Evolutionary conservation across 2,329 filamentous ascomycete genomes (phyloP).

Genomic region (Monosporascus sp.): DNA sequence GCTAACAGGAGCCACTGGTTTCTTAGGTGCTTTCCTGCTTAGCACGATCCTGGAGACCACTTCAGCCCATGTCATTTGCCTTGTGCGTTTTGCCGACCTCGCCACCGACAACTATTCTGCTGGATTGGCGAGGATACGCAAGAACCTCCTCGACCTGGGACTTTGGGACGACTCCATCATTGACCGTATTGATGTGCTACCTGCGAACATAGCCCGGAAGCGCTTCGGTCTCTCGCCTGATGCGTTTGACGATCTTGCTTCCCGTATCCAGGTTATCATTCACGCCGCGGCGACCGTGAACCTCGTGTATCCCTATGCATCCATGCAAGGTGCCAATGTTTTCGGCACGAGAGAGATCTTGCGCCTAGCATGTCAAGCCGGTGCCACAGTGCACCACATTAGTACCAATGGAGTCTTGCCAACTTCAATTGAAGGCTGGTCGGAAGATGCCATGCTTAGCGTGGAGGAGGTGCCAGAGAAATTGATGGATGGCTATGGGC

Average conservation of each 20-base stretch:
- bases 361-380: conserved; percentile 60
- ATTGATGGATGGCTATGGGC: conserved; percentile 68
- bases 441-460: conserved; percentile 61
- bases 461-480: conserved; percentile 65
- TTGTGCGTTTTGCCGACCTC: conserved; percentile 68
- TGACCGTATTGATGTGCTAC: conserved; percentile 70
- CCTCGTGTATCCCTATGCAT: conserved; percentile 75
- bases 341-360: conserved; percentile 74
- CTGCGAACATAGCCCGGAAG: conserved; percentile 65
- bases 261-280: conserved; percentile 65
- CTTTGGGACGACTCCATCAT: conserved; percentile 73
- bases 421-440: conserved; percentile 64
- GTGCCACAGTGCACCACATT: conserved; percentile 71
- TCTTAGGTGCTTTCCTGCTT: conserved; percentile 70
- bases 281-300: conserved; percentile 77
- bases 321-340: conserved; percentile 68
- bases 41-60: conserved; percentile 63
- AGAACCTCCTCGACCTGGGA: conserved; percentile 72
- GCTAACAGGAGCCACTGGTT: conserved; percentile 71
- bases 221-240: conserved; percentile 63
- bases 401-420: conserved; percentile 78
- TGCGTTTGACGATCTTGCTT: conserved; percentile 59
- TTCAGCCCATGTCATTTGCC: conserved; percentile 63
- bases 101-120: conserved; percentile 57
- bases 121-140: conserved; percentile 67